Base-by-base conservation (phyloP, 2,329 filamentous ascomycete genomes). In the Hymenoscyphus fraxineus region DNA sequence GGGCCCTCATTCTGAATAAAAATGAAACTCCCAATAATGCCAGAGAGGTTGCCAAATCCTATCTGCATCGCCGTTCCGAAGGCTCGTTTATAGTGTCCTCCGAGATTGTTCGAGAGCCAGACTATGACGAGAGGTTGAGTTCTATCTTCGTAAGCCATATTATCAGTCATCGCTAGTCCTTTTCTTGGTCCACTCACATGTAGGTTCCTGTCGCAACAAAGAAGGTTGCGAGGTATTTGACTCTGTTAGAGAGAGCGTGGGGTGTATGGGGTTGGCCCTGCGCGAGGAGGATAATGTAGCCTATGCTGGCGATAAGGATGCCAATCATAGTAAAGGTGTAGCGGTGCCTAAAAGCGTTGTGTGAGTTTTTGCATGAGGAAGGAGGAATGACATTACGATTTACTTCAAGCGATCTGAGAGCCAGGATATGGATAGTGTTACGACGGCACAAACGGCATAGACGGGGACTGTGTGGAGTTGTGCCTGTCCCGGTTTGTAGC, bases 151-250 rank as follows among this genome's bases (percentile, higher is more conserved):
- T 35, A 35, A 35, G 35, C 35, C 35, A 35, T 35, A 6, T 27
- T 27, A 3, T 27, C 27, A 27, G 27, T 27, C 27, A 27, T 27
- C 27, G 27, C 27, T 27, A 27, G 27, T 27, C 3, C 27, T 27
- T 27, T 27, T 27, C 3, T 27, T 27, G 27, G 27, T 35, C 35
- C 35, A 35, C 35, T 35, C 35, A 35, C 35, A 73, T 96, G 96
- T 70, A 96, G 94, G 0, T 92, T 92, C 66, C 93, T 80, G 0
- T 56, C 19, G 93, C 92, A 0, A 89, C 91, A 0, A 96, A 80
- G 76, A 95, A 97, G 0, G 86, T 89, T 0, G 89, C 92, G 0
- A 87, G 89, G 74, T 97, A 97, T 73, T 91, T 88, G 0, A 93
- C 86, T 0, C 81, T 82, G 19, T 54, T 54, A 27, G 47, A 22